Conservation (phyloP, 495 filamentous ascomycete species). For the Aspergillus mulundensis region DNA sequence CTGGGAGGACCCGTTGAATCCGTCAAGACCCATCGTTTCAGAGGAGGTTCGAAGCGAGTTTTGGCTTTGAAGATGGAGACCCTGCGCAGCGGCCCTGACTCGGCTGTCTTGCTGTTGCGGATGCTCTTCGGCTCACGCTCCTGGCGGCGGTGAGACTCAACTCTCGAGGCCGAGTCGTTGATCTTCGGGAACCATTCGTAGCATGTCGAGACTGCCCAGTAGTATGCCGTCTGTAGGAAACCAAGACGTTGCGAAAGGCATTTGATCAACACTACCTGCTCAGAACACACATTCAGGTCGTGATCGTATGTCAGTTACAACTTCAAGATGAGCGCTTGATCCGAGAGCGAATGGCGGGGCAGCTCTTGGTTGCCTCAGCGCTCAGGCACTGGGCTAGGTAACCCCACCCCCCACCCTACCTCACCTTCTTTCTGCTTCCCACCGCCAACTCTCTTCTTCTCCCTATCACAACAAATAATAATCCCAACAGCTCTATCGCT, state of each 20-base stretch:
- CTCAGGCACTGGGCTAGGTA: conserved; percentile 28
- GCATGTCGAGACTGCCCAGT: too few species aligned
- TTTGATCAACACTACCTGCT: not conserved
- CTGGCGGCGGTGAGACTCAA: not conserved
- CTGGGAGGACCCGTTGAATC: not conserved
- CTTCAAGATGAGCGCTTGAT: too few species aligned
- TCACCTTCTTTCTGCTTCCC: conserved; percentile 22
- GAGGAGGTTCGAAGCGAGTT: not conserved
- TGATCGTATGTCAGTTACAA: too few species aligned
- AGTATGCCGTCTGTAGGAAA: too few species aligned
- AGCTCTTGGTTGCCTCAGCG: conserved; percentile 16
- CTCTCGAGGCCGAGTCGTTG: too few species aligned
- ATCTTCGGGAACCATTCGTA: too few species aligned
- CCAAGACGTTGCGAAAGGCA: too few species aligned
- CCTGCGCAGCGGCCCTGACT: not conserved
- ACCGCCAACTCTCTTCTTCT: conserved; percentile 14
- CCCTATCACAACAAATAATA: conserved; percentile 4
- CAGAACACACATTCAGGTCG: too few species aligned
- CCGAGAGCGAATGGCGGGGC: conserved; percentile 1
- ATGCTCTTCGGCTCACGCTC: not conserved
- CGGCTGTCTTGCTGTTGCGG: too few species aligned
- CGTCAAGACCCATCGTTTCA: not conserved
- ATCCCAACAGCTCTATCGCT: conserved; percentile 9
- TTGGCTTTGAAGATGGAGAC: not conserved
- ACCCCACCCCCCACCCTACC: conserved; percentile 21